phyloP scores from a whole-genome alignment of 2,329 filamentous ascomycete species.

The Pseudopyricularia javanii region DNA sequence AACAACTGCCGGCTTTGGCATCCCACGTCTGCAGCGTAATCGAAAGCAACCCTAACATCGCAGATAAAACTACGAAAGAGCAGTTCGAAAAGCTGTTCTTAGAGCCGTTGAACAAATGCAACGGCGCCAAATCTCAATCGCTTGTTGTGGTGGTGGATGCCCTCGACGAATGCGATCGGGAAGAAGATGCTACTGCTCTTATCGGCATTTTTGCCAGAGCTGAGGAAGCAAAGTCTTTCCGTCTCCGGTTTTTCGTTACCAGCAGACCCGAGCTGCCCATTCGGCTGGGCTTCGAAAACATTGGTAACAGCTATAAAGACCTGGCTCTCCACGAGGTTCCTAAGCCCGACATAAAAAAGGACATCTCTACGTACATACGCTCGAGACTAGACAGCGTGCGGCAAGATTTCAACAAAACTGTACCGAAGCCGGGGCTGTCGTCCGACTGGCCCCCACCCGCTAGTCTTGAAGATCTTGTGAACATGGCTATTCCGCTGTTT shows the following conservation, averaged over 20 bases:
- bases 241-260: slow-evolving; percentile 22
- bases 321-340: slow-evolving; percentile 23
- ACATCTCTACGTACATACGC: slow-evolving; percentile 21
- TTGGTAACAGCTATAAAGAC: slow-evolving; percentile 15
- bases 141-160: slow-evolving; percentile 18
- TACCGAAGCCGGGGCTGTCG: slow-evolving; percentile 7
- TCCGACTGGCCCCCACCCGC: slow-evolving; percentile 5
- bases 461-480: slow-evolving; percentile 8
- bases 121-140: slow-evolving; percentile 4
- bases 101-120: slow-evolving; percentile 14
- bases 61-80: slow-evolving; percentile 14
- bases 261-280: slow-evolving; percentile 27
- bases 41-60: slow-evolving; percentile 12
- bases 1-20: slow-evolving; percentile 14
- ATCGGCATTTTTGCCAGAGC: slow-evolving; percentile 14
- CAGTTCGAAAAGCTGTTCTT: slow-evolving; percentile 28
- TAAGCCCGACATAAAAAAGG: slow-evolving; percentile 15
- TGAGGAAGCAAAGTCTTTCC: slow-evolving; percentile 5
- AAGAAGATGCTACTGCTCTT: slow-evolving; percentile 16
- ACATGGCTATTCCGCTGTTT: background rate
- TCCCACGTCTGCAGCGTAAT: slow-evolving; percentile 7
- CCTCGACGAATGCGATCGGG: slow-evolving; percentile 20
- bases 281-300: slow-evolving; percentile 19
- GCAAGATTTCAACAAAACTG: slow-evolving; percentile 10
- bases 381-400: slow-evolving; percentile 17